Conservation (phyloP, 257 asterid species). For the Handroanthus guayacan region DNA sequence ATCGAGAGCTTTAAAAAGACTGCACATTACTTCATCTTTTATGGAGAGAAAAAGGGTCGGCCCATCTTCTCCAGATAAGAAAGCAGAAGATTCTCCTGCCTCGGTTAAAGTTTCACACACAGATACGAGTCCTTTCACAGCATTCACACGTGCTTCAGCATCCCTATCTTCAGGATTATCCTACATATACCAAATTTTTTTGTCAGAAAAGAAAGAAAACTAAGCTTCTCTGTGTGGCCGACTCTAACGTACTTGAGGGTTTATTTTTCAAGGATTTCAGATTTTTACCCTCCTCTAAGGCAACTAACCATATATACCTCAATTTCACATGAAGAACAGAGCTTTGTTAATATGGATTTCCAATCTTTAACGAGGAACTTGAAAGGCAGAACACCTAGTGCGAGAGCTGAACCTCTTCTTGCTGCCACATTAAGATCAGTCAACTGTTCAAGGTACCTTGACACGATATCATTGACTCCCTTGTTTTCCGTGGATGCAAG, state of each 20-base stretch:
- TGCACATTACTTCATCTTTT: slow-evolving; percentile 75
- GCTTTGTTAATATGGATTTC: slow-evolving; percentile 71
- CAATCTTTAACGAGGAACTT: slow-evolving; percentile 73
- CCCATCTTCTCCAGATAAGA: slow-evolving; percentile 60
- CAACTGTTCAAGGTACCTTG: slow-evolving; percentile 80
- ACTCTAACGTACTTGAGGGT: slow-evolving; percentile 24
- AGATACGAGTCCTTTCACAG: slow-evolving; percentile 84
- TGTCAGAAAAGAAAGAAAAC: slow-evolving; percentile 27
- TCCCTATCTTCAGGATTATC: slow-evolving; percentile 87
- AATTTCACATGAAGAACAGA: slow-evolving; percentile 69
- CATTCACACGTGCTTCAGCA: slow-evolving; percentile 93
- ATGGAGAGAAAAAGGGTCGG: slow-evolving; percentile 58
- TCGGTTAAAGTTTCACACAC: slow-evolving; percentile 77
- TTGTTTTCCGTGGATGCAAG: slow-evolving; percentile 53
- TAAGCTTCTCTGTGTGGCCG: neutral
- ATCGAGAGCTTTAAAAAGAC: slow-evolving; percentile 83
- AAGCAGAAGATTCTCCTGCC: slow-evolving; percentile 48
- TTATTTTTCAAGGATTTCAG: slow-evolving; percentile 20
- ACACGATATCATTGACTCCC: slow-evolving; percentile 54
- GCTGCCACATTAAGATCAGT: slow-evolving; percentile 90
- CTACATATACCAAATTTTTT: slow-evolving; percentile 52
- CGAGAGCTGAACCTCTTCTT: slow-evolving; percentile 94
- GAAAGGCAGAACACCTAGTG: slow-evolving; percentile 81
- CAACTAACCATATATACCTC: slow-evolving; percentile 68
- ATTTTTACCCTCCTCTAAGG: slow-evolving; percentile 28